Evolutionary conservation across 495 filamentous ascomycete species (phyloP).

Genomic region (Penicillium goetzii): DNA sequence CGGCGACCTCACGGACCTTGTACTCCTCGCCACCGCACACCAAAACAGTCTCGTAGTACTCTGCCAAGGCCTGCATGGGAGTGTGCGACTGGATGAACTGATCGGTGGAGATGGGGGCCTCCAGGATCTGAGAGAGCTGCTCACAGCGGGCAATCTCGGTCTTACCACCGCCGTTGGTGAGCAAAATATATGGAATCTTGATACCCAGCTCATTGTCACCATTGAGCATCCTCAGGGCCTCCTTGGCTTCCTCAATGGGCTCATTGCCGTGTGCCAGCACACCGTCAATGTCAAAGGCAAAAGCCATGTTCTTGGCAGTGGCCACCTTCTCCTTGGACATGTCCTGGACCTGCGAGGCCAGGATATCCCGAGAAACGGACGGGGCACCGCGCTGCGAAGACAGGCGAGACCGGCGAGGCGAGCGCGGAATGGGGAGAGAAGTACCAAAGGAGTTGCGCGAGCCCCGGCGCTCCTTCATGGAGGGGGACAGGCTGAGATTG

Average conservation of each 20-base stretch:
- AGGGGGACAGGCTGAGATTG: constrained; percentile 67
- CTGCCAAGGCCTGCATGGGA: constrained; percentile 86
- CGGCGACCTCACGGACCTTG: constrained; percentile 82
- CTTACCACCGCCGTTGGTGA: constrained; percentile 95
- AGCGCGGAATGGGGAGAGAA: constrained; percentile 74
- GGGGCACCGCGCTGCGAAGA: constrained; percentile 53
- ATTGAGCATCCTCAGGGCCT: constrained; percentile 84
- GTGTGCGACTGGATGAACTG: constrained; percentile 96
- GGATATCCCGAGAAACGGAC: constrained; percentile 65
- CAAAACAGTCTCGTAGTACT: constrained; percentile 80
- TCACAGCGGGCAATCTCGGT: constrained; percentile 80
- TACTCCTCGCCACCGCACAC: constrained; percentile 88
- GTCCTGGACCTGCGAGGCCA: constrained; percentile 75
- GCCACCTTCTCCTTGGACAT: constrained; percentile 68
- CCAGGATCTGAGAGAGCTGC: constrained; percentile 75
- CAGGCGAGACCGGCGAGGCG: constrained; percentile 69
- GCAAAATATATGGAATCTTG: constrained; percentile 87
- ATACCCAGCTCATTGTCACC: constrained; percentile 84
- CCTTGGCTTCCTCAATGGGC: constrained; percentile 78
- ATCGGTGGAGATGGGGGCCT: constrained; percentile 73
- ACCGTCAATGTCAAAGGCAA: constrained; percentile 92
- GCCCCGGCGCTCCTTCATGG: constrained; percentile 65
- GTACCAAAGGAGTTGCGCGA: constrained; percentile 82
- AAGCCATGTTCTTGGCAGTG: constrained; percentile 72
- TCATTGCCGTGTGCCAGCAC: constrained; percentile 80